A percentile compares a stretch with the other conserved stretches of the same genome.
phyloP scores from a whole-genome alignment of 106 monocot species.

The Dendrobium nobile region DNA sequence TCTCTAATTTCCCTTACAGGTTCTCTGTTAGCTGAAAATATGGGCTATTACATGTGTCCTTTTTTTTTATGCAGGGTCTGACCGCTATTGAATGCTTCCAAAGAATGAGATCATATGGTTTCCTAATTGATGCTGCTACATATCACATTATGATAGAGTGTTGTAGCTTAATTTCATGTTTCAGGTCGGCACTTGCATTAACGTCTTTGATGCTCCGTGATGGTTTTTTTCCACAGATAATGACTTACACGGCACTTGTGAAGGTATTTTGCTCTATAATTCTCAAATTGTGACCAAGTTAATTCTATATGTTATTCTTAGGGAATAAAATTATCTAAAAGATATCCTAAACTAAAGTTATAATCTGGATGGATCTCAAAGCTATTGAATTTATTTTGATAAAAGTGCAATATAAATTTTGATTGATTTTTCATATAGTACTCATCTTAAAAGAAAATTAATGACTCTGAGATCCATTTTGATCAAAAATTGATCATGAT shows the following conservation, averaged over 20 bases:
- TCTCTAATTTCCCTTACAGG: no score
- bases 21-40: no score
- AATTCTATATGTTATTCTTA: background rate
- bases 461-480: no score
- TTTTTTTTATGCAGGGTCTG: conserved; percentile 34
- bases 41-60: background rate
- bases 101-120: conserved; percentile 43
- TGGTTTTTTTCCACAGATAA: conserved; percentile 53
- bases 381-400: no score
- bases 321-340: no score
- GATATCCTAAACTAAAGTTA: no score
- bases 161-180: conserved; percentile 43
- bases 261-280: conserved; percentile 41
- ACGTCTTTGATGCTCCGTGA: conserved; percentile 74
- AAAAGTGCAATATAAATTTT: no score
- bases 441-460: no score
- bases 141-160: conserved; percentile 90
- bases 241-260: conserved; percentile 67
- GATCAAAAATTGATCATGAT: no score
- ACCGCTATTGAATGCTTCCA: conserved; percentile 54
- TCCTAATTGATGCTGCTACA: conserved; percentile 52
- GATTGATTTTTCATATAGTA: no score
- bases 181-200: conserved; percentile 49
- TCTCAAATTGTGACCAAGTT: background rate
- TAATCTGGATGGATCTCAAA: no score